Base-by-base conservation (phyloP, 257 asterid species). In the Solanum rostratum region DNA sequence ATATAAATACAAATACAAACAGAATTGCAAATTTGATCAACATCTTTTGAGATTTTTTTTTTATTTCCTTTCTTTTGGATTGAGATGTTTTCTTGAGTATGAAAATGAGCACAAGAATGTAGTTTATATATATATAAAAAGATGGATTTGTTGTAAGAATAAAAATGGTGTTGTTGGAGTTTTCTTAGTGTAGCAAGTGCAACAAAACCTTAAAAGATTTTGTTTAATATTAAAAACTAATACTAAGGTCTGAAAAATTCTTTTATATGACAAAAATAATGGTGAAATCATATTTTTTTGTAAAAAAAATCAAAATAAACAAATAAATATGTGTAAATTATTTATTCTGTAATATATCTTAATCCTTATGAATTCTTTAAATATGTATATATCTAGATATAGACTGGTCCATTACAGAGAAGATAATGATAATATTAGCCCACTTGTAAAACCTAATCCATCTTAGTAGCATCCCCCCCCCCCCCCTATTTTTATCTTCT, bases 11-110 rank as follows among this genome's bases (percentile, higher is more conserved):
- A 43, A 91, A 53, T 9, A 91, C 76, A 33, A 33, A 33, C 18
- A 91, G 70, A 20, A 88, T n/a, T 29, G 91, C 79, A 5, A 88
- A 85, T 84, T 66, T 85, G 27, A 88, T 91, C 14, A 70, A 50
- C 97, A 94, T 94, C 84, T 91, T 85, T 84, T 88, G 83, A 84
- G 79, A 66, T 13, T 73, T 63, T 9, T 20, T 4, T 7, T 54
- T 54, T 54, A 0, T 7, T 19, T 19, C 10, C 7, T 55, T 55
- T 27, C n/a, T n/a, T n/a, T 57, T 83, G 60, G 82, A 53, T 46
- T 74, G 10, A 10, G 53, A 7, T 57, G 80, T 30, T 68, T n/a
- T 76, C 2, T 27, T 57, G 86, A 70, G 5, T 59, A 54, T 79
- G 86, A 60, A 74, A 79, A 82, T 73, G 70, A 79, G 55, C n/a